Evolutionary conservation across 2,329 filamentous ascomycete genomes (phyloP), one percentile per base, ranked within the genome.

Genomic region (Trichoderma arundinaceum): DNA sequence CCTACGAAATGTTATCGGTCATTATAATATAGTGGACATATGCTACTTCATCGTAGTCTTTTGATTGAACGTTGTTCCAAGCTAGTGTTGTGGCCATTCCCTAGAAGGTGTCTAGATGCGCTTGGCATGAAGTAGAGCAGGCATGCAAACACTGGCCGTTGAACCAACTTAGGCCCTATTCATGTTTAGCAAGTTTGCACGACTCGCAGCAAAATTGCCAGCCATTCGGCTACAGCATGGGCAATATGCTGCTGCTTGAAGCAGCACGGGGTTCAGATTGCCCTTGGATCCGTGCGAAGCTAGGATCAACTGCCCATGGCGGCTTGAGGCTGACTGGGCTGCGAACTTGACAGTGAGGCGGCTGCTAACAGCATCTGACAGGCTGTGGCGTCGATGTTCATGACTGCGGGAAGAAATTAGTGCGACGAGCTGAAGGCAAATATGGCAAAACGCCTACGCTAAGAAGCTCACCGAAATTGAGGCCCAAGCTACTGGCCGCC

Each of bases 321-420:
- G 33, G 48, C 9, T 28, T 28, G 56, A 46, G 56, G 56, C 56
- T 49, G 28, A 59, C 56, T 10, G 17, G 32, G 2, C n/a, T n/a
- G 32, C 22, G 22, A 28, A 28, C 22, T 28, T 28, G n/a, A 22
- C 12, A 46, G n/a, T 22, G 43, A 59, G 43, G 43, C 32, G 12
- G 32, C 32, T 38, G 52, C 43, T 48, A 59, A 48, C 43, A 59
- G 56, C 41, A 59, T 59, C 56, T 59, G 43, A 59, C 56, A 59
- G 15, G 43, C 32, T 32, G 56, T 59, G 56, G 41, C 56, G 56
- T 59, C 48, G 43, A 19, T 35, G 22, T 44, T 33, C 39, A 44
- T 58, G 41, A 32, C 22, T 35, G 43, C 56, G 56, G 56, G 56
- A 59, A 48, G 10, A 7, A 28, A 17, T 35, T 59, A 59, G 56